Evolutionary conservation across 192 early-diverging fungal species (phyloP), one percentile per base, ranked within the genome.

Genomic region (Coemansia sp.): DNA sequence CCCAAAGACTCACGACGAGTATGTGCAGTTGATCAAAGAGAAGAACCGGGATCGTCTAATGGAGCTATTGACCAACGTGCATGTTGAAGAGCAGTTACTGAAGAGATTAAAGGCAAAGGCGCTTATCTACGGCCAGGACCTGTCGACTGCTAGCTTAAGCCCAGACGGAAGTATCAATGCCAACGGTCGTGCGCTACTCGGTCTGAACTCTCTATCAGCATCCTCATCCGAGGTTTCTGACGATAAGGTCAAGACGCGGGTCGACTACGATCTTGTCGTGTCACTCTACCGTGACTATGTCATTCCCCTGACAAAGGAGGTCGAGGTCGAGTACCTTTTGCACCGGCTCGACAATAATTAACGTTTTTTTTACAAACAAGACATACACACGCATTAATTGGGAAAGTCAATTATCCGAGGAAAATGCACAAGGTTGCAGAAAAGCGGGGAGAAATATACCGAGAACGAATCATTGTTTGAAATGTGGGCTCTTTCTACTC

Each of bases 281-380:
- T 84, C 91, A 25, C 75, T 99, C 45, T 99, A 99, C 81, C 88
- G 94, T 61, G 81, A 88, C 62, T 94, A 86, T 65, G 91, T 98
- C n/a, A 99, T 99, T 49, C 96, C 96, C 21, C 66, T 98, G 61
- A 99, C 96, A 15, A 97, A 96, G 68, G 83, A 90, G 40, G 96
- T 98, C 24, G 96, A 98, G 74, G 87, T 98, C 13, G 90, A 94
- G 45, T 98, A 98, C 57, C 73, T 98, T 47, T 53, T 96, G 40
- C 69, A 83, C 42, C 73, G 93, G 18, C 75, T 91, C 45, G 82
- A 90, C 59, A 40, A 45, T 42, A 43, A 55, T 2, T 55, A 48
- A 39, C 27, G 7, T 7, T 5, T 5, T n/a, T 30, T 30, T 30
- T 7, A 30, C 27, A 30, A 2, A 30, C 27, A 30, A 30, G 27